These are phyloP conservation scores for Coemansia erecta DNA, from an alignment of 192 early-diverging fungal species.

Conservation along the genomic window DNA sequence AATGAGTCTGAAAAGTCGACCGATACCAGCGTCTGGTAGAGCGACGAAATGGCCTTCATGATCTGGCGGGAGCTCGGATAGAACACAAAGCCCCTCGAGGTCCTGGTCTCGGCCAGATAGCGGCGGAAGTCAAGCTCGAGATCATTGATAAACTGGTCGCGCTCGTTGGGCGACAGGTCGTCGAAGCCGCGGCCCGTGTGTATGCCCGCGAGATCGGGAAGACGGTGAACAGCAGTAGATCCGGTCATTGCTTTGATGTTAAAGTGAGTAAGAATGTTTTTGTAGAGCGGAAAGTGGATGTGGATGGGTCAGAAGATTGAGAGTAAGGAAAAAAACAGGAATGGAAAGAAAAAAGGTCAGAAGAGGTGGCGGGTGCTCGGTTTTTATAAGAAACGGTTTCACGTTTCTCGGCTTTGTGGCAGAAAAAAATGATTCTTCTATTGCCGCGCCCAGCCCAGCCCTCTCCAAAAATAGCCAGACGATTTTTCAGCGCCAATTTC, in stretches of 20 bases:
- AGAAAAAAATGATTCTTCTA: neutral
- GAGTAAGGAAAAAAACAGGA: neutral
- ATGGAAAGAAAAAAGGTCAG: neutral
- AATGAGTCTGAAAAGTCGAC: slow-evolving; percentile 14
- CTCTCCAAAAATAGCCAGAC: neutral
- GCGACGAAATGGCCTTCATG: slow-evolving; percentile 13
- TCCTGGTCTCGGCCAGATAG: slow-evolving; percentile 2
- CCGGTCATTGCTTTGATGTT: slow-evolving; percentile 6
- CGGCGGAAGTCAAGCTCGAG: slow-evolving; percentile 10
- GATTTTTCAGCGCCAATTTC: neutral
- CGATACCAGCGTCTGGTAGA: slow-evolving; percentile 7
- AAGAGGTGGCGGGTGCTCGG: neutral
- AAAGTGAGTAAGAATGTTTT: slow-evolving; percentile 1
- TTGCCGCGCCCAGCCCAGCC: neutral
- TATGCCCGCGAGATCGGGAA: slow-evolving; percentile 1
- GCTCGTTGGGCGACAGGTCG: slow-evolving; percentile 11
- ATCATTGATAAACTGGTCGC: slow-evolving; percentile 6
- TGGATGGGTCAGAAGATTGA: too few species aligned
- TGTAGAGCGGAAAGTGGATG: neutral
- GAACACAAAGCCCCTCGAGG: slow-evolving; percentile 9
- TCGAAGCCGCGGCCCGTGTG: slow-evolving; percentile 8
- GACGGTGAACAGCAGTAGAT: neutral
- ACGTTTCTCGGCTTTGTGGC: neutral
- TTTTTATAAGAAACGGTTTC: neutral
- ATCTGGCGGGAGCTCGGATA: slow-evolving; percentile 15